phyloP scores from a whole-genome alignment of 2,329 filamentous ascomycete genomes.

The Colletotrichum lindemuthianum region DNA sequence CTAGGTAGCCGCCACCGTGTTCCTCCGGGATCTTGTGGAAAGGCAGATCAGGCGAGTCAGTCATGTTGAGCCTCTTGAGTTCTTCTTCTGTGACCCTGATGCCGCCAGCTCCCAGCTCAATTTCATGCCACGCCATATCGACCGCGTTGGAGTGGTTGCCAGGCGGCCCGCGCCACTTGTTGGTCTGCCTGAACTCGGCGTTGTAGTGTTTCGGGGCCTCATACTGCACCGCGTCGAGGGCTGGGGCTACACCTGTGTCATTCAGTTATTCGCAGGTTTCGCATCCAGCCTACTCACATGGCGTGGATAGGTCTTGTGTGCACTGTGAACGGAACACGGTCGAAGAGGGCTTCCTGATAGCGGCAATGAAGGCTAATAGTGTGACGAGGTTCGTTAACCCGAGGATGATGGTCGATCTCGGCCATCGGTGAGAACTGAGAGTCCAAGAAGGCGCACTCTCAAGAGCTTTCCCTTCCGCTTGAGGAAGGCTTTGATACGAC shows the following conservation, averaged over 20 bases:
- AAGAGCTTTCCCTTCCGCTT: constrained; percentile 1
- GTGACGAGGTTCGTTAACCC: constrained; percentile 8
- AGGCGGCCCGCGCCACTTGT: constrained; percentile 28
- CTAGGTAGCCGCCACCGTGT: constrained; percentile 23
- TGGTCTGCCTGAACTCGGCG: constrained; percentile 26
- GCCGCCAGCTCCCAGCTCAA: constrained; percentile 23
- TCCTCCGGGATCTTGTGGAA: constrained; percentile 25
- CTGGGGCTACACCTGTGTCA: constrained; percentile 1
- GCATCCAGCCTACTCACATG: not conserved
- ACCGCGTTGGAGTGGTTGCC: constrained; percentile 23
- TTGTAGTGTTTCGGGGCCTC: constrained; percentile 17
- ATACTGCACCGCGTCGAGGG: constrained; percentile 17
- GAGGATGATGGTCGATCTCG: not conserved
- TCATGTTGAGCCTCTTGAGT: constrained; percentile 18
- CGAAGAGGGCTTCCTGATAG: not conserved
- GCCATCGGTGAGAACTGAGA: not conserved
- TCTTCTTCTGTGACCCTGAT: constrained; percentile 25
- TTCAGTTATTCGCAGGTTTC: too few relatives aligned
- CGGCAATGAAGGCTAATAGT: not conserved
- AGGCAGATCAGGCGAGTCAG: constrained; percentile 20
- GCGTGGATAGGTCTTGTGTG: constrained; percentile 6
- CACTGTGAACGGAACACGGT: not conserved
- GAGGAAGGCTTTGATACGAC: constrained; percentile 6
- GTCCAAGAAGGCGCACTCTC: not conserved
- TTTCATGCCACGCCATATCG: constrained; percentile 26